Evolutionary conservation across 2,329 filamentous ascomycete species (phyloP).

Genomic region (Colletotrichum spaethianum): DNA sequence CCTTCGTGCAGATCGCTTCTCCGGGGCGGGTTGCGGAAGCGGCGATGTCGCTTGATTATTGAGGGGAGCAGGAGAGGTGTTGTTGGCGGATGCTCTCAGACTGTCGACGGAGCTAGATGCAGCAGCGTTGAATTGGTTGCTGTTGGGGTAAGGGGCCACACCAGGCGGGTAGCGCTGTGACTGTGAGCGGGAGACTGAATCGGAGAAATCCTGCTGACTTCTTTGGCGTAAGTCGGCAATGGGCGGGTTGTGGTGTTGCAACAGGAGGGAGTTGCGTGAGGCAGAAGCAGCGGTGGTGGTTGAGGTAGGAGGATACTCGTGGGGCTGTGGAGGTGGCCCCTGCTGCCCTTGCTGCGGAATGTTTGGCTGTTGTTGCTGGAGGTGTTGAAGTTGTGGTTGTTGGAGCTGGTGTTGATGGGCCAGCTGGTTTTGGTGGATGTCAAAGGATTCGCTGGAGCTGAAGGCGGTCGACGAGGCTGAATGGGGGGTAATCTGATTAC

Average conservation of each 20-base stretch:
- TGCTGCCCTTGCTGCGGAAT: constrained; percentile 48
- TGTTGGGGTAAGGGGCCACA: constrained; percentile 51
- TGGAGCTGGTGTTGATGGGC: constrained; percentile 47
- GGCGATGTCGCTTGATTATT: constrained; percentile 29
- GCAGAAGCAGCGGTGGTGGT: constrained; percentile 47
- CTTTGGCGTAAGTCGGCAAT: constrained; percentile 54
- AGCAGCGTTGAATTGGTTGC: constrained; percentile 51
- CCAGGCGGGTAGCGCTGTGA: constrained; percentile 62
- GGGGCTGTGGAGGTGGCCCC: constrained; percentile 45
- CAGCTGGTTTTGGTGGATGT: constrained; percentile 46
- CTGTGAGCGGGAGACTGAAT: constrained; percentile 66
- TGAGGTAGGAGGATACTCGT: constrained; percentile 50
- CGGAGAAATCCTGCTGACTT: constrained; percentile 60
- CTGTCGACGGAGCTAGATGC: constrained; percentile 60
- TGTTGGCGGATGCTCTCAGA: constrained; percentile 51
- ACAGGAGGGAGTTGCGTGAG: constrained; percentile 49
- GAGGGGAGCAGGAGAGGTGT: constrained; percentile 23
- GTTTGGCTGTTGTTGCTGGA: constrained; percentile 49
- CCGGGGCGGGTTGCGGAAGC: constrained; percentile 43
- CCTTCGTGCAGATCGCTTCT: constrained; percentile 67
- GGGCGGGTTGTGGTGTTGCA: constrained; percentile 40
- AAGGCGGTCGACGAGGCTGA: constrained; percentile 64
- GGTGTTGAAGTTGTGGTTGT: constrained; percentile 46
- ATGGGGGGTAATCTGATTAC: constrained; percentile 52
- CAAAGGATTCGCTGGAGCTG: constrained; percentile 65